A percentile compares a stretch with the other conserved stretches of the same genome.
Evolutionary conservation across 441 rosid genomes (phyloP).

Genomic region (Syzygium malaccense): DNA sequence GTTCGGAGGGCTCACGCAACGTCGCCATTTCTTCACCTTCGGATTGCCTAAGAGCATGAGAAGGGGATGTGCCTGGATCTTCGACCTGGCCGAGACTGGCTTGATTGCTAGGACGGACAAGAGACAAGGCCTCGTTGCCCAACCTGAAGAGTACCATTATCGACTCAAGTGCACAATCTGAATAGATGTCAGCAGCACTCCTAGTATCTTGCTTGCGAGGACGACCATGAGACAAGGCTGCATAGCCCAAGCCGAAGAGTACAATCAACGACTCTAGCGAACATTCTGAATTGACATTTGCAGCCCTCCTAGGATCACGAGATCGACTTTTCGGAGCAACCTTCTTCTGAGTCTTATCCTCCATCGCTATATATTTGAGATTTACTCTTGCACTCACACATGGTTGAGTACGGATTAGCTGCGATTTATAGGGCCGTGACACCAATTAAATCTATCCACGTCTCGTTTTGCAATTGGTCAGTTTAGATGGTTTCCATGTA

Average conservation of each 20-base stretch:
- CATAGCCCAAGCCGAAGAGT: background rate
- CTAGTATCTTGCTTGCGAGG: background rate
- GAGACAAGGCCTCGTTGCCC: background rate
- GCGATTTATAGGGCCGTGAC: background rate
- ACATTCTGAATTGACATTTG: background rate
- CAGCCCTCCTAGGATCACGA: background rate
- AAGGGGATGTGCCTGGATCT: background rate
- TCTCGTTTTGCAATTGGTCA: background rate
- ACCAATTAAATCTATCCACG: background rate
- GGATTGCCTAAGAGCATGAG: background rate
- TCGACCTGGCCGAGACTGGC: background rate
- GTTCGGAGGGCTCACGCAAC: background rate
- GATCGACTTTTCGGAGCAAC: background rate
- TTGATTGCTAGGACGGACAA: background rate
- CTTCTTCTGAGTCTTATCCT: background rate
- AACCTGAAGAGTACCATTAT: background rate
- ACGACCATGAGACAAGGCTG: background rate
- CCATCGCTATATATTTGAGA: background rate
- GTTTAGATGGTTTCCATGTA: background rate
- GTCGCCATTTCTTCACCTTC: background rate
- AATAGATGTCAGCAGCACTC: background rate
- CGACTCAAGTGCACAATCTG: background rate
- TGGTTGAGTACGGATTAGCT: background rate
- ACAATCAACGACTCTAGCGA: background rate
- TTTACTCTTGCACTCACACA: background rate